Base-by-base conservation (phyloP, 257 asterid species). In the Solanum habrochaites region DNA sequence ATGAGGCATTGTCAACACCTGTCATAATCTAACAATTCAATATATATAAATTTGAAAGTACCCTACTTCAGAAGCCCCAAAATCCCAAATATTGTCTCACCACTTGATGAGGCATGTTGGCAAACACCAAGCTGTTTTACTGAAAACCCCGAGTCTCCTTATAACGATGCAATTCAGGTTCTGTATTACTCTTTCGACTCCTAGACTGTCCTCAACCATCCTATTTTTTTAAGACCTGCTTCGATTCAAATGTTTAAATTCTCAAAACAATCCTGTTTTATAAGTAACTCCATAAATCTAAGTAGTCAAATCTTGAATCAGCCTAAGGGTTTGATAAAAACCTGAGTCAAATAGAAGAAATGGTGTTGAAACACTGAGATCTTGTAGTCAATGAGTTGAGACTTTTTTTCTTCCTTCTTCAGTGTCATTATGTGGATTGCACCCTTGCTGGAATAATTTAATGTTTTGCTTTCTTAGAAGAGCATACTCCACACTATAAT, bases 401-500 rank as follows among this genome's bases (percentile, higher is more conserved):
- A 64, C 81, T 18, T 21, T 40, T 29, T 35, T 35, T 72, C 80
- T 9, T 72, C 27, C 43, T 72, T 12, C 81, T 35, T 32, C 7
- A 70, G 52, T 31, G 27, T 3, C 60, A 14, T 80, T 32, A 72
- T 21, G 70, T 80, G 83, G 89, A 83, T 82, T 39, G 86, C 93
- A 92, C 96, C 89, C 94, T 91, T 73, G 85, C 82, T 70, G 21
- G 2, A 73, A 87, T 92, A 84, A 71, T 45, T 47, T 89, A 92
- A 81, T 86, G 32, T 18, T 72, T 52, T 42, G 60, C 60, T 75
- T 75, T 40, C 37, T 42, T 25, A 42, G 77, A 7, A 70, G 77
- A 11, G 35, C 40, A 69, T 35, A 69, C 40, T 29, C 75, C 40
- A 23, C 35, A 42, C 31, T 75, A 23, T 40, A 75, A 40, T 40